Base-by-base conservation (phyloP, 2,329 filamentous ascomycete genomes). In the Colletotrichum euphorbiae region DNA sequence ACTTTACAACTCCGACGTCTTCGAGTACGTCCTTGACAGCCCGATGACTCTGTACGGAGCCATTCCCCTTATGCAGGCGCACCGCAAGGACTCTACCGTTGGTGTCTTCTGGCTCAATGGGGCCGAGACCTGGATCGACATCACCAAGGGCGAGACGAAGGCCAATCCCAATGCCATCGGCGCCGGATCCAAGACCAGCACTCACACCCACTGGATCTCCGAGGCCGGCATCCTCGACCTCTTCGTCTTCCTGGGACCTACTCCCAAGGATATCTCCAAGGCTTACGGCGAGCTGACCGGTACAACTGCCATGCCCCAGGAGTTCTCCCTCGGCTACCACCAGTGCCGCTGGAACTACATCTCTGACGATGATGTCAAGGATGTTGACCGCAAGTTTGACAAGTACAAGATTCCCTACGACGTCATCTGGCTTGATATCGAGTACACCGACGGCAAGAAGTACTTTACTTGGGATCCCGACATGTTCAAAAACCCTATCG, bases 341-440 rank as follows among this genome's bases (percentile, higher is more conserved):
- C 96, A 99, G 79, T 98, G 96, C 79, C 92, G 96, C 74, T 99
- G 96, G 96, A 99, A 99, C 81, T 99, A 99, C 77, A 91, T 98
- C 64, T 97, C 93, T 1, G 95, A 98, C 74, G 94, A 98, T 71
- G 96, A 99, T 80, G 94, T 99, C 67, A 97, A 93, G 79, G 94
- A 98, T 75, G 95, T 99, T 46, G 94, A 98, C 77, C 90, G 92
- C 72, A 97, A 97, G 78, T 97, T 99, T 83, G 94, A 98, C 82
- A 97, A 96, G 82, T 89, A 90, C 80, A 91, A 93, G 77, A 98
- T 99, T 62, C 96, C 96, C 0, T 99, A 98, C 81, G 96, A 99
- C 80, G 93, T 98, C 71, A 99, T 99, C 75, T 99, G 96, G 96
- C 89, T 99, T 17, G 96, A 99, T 75, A 93, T 99, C 72, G 96